Conservation (phyloP, 2,329 filamentous ascomycete species). For the Pseudogymnoascus sp. region DNA sequence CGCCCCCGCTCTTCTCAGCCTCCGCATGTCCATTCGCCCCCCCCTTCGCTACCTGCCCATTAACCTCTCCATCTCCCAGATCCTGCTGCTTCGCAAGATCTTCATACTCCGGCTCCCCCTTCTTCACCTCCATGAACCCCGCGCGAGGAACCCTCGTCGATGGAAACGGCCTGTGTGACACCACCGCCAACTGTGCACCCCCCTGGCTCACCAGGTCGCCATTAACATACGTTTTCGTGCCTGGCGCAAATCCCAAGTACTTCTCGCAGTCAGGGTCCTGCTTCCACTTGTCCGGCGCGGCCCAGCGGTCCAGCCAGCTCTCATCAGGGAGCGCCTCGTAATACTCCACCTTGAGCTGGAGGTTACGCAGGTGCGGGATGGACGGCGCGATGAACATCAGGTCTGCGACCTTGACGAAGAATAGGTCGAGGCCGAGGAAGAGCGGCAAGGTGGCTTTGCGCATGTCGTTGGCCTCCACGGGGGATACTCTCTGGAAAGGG, state of each 20-base stretch:
- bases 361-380: constrained; percentile 49
- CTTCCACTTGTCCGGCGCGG: constrained; percentile 44
- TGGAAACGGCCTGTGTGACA: constrained; percentile 48
- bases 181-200: constrained; percentile 38
- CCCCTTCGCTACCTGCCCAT: not conserved
- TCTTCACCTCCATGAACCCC: constrained; percentile 42
- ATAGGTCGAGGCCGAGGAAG: constrained; percentile 52
- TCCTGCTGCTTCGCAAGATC: constrained; percentile 46
- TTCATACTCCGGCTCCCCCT: constrained; percentile 48
- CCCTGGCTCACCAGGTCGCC: constrained; percentile 48
- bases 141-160: constrained; percentile 45
- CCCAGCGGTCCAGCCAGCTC: constrained; percentile 12
- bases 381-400: constrained; percentile 52
- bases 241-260: constrained; percentile 48
- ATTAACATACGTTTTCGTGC: constrained; percentile 52
- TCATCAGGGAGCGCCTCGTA: constrained; percentile 36
- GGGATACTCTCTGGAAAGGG: not conserved
- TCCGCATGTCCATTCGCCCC: not conserved
- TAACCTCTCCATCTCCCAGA: not conserved
- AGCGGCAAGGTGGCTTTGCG: constrained; percentile 12
- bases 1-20: not conserved
- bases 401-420: constrained; percentile 62
- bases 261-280: constrained; percentile 47
- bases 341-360: constrained; percentile 52
- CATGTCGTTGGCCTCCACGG: constrained; percentile 39